Percentiles rank a stretch among this genome's conserved stretches.
Evolutionary conservation across 2,329 filamentous ascomycete genomes (phyloP).

Genomic region (Nannizzia gypsea): DNA sequence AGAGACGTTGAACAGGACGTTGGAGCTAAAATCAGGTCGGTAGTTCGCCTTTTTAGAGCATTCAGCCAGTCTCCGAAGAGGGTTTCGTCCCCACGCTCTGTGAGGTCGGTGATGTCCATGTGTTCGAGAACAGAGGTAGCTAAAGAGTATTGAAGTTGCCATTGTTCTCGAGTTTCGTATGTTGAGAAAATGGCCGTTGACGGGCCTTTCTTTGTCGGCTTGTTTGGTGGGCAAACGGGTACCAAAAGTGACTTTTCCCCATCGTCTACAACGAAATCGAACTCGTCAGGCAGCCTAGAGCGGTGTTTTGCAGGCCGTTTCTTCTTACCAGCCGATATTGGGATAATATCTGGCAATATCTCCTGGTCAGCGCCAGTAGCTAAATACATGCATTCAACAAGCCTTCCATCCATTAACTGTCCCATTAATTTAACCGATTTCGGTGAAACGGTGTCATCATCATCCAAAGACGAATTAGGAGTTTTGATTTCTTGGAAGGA

Average conservation of each 20-base stretch:
- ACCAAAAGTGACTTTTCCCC: constrained; percentile 19
- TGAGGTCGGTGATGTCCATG: not conserved
- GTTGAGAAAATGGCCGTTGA: not conserved
- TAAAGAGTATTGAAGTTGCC: not conserved
- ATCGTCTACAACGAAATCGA: constrained; percentile 30
- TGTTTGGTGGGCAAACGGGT: not conserved
- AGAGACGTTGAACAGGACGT: not conserved
- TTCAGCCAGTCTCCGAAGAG: not conserved
- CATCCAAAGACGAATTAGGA: not conserved
- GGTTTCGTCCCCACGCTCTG: not conserved
- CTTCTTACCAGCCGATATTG: constrained; percentile 3
- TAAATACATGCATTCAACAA: not conserved
- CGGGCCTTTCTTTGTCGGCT: not conserved
- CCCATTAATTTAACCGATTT: constrained; percentile 6
- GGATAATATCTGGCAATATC: not conserved
- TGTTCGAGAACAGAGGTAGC: not conserved
- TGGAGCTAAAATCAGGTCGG: not conserved
- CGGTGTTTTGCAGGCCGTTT: not conserved
- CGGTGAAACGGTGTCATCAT: not conserved
- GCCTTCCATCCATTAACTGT: not conserved
- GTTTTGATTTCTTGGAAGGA: not conserved
- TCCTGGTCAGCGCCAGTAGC: not conserved
- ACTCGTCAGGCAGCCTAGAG: constrained; percentile 9
- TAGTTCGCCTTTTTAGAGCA: not conserved
- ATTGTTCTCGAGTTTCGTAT: not conserved